Evolutionary conservation across 805 yeast genomes (phyloP).

Genomic region (Saccharomycopsis sp.): DNA sequence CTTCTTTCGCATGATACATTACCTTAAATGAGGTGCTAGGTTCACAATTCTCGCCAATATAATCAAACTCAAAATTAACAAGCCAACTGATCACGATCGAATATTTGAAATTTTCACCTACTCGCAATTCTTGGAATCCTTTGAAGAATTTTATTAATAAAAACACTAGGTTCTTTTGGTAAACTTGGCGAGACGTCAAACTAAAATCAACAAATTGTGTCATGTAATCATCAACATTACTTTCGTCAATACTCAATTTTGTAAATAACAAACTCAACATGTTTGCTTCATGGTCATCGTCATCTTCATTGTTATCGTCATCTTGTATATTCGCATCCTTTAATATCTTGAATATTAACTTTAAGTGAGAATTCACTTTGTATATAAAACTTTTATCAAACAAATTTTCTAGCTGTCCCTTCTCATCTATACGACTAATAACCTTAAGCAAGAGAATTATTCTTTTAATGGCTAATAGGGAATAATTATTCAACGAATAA

Average conservation of each 20-base stretch:
- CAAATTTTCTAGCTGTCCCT: neutral
- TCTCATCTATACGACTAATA: neutral
- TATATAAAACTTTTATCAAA: neutral
- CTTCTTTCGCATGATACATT: neutral
- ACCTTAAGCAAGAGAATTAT: conserved; percentile 2
- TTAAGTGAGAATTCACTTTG: neutral
- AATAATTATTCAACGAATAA: conserved; percentile 6
- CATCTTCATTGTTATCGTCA: neutral
- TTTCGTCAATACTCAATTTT: neutral
- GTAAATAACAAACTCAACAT: neutral
- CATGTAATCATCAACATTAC: too few species aligned
- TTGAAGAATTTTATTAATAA: neutral
- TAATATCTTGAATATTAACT: too few species aligned
- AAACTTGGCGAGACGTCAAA: too few species aligned
- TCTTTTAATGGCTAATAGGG: conserved; percentile 4
- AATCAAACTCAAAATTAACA: neutral
- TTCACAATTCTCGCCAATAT: too few species aligned
- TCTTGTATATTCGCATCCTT: too few species aligned
- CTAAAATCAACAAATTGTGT: too few species aligned
- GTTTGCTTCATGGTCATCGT: neutral
- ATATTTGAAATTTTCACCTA: neutral
- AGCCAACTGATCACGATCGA: neutral
- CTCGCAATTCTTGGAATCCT: neutral
- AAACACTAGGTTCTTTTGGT: neutral
- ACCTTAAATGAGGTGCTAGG: neutral